Evolutionary conservation across 176 grass and related monocot species (phyloP), one percentile per base, ranked within the genome.

Genomic region (Aegilops sharonensis): DNA sequence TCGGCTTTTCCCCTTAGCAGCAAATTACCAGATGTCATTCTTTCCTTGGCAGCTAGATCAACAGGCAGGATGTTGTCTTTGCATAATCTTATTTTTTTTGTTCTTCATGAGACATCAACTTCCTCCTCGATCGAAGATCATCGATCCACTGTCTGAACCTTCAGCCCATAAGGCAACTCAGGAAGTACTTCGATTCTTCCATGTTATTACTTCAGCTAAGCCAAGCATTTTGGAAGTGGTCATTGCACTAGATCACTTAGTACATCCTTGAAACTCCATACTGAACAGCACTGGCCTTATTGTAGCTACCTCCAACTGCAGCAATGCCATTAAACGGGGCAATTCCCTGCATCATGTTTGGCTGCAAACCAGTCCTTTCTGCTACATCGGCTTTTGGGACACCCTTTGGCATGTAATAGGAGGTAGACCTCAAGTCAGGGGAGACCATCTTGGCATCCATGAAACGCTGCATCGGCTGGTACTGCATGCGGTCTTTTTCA

Each of bases 251-350:
- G 54, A 21, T 18, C 54, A 59, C 2, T 57, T 21, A 95, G 71
- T 95, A 92, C 95, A 95, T 98, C 85, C 92, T 93, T 18, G 95
- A 95, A 85, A 93, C 81, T 77, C 87, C 91, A 73, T 92, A 93
- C 45, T 98, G 95, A 83, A 83, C 89, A 85, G 85, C 62, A 57
- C 82, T 78, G 47, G 93, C 93, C 79, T 93, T 98, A 75, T 90
- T 91, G 73, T 87, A 92, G 64, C 83, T 88, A 34, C 76, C 94
- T 72, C 91, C 84, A 45, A 86, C 88, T 69, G 90, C 91, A 50
- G 91, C 83, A 56, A 95, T 95, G 68, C 88, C 89, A 68, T 93
- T 89, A 79, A 90, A 95, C 27, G 95, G 87, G 60, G 87, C n/a
- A 9, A 92, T 92, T 85, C 86, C 88, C 37, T 90, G 92, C 52